Evolutionary conservation across 106 monocot species (phyloP).

Genomic region (Cymbidium sinense): DNA sequence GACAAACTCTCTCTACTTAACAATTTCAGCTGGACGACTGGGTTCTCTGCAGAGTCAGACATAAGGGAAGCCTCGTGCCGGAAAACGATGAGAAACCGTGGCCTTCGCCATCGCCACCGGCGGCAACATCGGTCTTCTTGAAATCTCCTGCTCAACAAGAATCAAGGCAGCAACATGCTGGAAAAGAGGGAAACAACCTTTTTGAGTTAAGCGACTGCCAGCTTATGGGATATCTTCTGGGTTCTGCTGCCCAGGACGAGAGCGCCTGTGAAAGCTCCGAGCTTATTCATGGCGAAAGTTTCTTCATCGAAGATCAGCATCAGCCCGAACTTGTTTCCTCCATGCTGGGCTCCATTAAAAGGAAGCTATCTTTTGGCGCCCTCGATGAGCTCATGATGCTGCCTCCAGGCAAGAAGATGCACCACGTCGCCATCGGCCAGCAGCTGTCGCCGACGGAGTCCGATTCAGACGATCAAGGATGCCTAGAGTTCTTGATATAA

Average conservation of each 20-base stretch:
- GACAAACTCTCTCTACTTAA: not conserved
- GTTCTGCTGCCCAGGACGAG: not conserved
- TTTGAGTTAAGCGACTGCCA: slow-evolving; percentile 5
- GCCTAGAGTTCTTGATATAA: not conserved
- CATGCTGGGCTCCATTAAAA: slow-evolving; percentile 24
- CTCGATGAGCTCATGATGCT: slow-evolving; percentile 29
- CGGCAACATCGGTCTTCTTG: not conserved
- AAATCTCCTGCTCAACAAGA: not conserved
- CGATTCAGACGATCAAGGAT: not conserved
- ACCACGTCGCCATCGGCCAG: not conserved
- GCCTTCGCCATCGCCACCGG: not conserved
- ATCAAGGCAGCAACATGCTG: not conserved
- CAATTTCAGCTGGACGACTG: slow-evolving; percentile 17
- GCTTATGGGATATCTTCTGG: slow-evolving; percentile 5
- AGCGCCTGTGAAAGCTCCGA: not conserved
- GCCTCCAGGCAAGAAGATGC: not conserved
- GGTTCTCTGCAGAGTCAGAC: slow-evolving; percentile 32
- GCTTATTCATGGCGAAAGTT: not conserved
- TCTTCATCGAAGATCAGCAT: not conserved
- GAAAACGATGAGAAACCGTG: slow-evolving; percentile 1
- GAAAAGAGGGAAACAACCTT: not conserved
- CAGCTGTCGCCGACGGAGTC: slow-evolving; percentile 6
- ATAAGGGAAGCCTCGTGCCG: slow-evolving; percentile 12
- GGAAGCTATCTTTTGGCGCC: slow-evolving; percentile 27
- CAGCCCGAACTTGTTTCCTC: not conserved